Percentiles rank a stretch among this genome's conserved stretches.
Evolutionary conservation across 2,329 filamentous ascomycete genomes (phyloP).

Genomic region (Fusarium sp.): DNA sequence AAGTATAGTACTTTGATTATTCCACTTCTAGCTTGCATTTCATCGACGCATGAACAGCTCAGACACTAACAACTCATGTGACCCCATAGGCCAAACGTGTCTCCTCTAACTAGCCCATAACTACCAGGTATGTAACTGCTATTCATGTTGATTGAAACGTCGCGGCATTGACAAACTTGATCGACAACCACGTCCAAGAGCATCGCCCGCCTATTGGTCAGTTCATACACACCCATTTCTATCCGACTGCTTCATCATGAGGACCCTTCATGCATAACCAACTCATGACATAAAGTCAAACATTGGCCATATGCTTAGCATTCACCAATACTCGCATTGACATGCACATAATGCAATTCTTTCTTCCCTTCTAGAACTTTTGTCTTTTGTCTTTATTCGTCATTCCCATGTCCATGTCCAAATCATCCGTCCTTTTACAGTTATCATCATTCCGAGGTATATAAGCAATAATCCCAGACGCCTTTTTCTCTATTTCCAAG

Average conservation of each 20-base stretch:
- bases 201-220: slow-evolving; percentile 29
- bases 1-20: neutral
- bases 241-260: slow-evolving; percentile 3
- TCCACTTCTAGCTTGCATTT: slow-evolving; percentile 16
- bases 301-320: neutral
- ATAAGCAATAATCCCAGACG: slow-evolving; percentile 41
- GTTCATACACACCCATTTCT: slow-evolving; percentile 7
- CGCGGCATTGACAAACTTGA: slow-evolving; percentile 20
- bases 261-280: slow-evolving; percentile 39
- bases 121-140: neutral
- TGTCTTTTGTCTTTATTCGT: slow-evolving; percentile 24
- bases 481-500: slow-evolving; percentile 42
- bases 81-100: slow-evolving; percentile 17
- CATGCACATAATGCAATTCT: slow-evolving; percentile 4
- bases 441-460: slow-evolving; percentile 37
- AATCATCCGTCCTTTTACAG: slow-evolving; percentile 33
- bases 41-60: slow-evolving; percentile 39
- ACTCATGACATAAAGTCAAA: slow-evolving; percentile 10
- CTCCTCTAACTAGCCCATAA: slow-evolving; percentile 10
- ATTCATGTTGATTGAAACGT: neutral
- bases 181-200: slow-evolving; percentile 37
- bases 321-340: slow-evolving; percentile 10
- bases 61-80: slow-evolving; percentile 37
- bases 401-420: slow-evolving; percentile 8
- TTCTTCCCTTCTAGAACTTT: slow-evolving; percentile 16